phyloP scores from a whole-genome alignment of 805 yeast genomes.

The Teunomyces aglyptinius region DNA sequence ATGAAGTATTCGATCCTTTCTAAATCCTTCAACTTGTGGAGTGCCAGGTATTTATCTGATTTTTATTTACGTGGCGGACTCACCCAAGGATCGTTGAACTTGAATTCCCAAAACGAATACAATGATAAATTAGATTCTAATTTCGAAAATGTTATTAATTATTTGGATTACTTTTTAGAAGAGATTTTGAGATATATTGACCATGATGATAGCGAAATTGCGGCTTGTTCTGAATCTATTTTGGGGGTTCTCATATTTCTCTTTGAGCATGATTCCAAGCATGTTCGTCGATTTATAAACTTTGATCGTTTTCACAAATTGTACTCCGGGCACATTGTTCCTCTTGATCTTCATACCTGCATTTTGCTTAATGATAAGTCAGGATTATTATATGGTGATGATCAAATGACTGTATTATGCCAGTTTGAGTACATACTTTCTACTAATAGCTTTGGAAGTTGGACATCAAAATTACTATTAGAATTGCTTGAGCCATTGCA shows the following conservation, averaged over 20 bases:
- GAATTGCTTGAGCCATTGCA: slow-evolving; percentile 34
- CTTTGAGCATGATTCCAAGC: slow-evolving; percentile 15
- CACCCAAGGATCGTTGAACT: slow-evolving; percentile 3
- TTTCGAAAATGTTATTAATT: slow-evolving; percentile 16
- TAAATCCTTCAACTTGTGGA: slow-evolving; percentile 20
- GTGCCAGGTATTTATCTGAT: slow-evolving; percentile 20
- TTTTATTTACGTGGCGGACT: slow-evolving; percentile 21
- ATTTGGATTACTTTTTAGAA: slow-evolving; percentile 26
- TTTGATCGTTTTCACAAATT: slow-evolving; percentile 16
- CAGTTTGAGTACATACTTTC: slow-evolving; percentile 2
- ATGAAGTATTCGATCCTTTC: slow-evolving; percentile 8
- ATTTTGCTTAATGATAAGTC: slow-evolving; percentile 25
- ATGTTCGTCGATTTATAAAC: slow-evolving; percentile 19
- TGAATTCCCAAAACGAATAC: slow-evolving; percentile 6
- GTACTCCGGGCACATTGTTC: slow-evolving; percentile 21
- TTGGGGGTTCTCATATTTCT: slow-evolving; percentile 39
- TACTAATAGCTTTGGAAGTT: slow-evolving; percentile 17
- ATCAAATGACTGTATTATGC: slow-evolving; percentile 11
- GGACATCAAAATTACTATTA: slow-evolving; percentile 30
- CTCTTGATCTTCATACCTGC: slow-evolving; percentile 35
- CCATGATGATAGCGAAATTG: slow-evolving; percentile 14
- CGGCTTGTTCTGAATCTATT: slow-evolving; percentile 36
- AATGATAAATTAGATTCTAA: slow-evolving; percentile 10
- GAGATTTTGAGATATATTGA: slow-evolving; percentile 19
- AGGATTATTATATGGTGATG: slow-evolving; percentile 14